A percentile compares a stretch with the other conserved stretches of the same genome.
Evolutionary conservation across 2,329 filamentous ascomycete species (phyloP).

Genomic region (Penicillium olsonii): DNA sequence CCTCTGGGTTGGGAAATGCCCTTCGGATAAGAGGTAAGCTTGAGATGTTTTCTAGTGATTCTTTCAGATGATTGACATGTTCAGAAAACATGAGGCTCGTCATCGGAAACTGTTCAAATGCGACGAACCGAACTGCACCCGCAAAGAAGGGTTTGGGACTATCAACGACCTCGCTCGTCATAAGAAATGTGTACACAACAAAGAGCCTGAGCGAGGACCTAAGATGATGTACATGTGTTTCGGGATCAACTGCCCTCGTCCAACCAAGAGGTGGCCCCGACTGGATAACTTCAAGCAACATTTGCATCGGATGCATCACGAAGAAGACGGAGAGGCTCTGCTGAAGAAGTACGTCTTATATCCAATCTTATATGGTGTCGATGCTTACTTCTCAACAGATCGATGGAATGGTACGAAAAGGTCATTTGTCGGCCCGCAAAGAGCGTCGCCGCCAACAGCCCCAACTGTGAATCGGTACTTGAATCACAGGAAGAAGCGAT

Average conservation of each 20-base stretch:
- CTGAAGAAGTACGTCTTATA: slow-evolving; percentile 48
- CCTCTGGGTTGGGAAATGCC: slow-evolving; percentile 40
- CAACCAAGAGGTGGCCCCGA: slow-evolving; percentile 73
- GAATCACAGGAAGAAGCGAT: slow-evolving; percentile 20
- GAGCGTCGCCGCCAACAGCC: slow-evolving; percentile 17
- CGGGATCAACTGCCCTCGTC: slow-evolving; percentile 57
- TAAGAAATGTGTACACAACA: slow-evolving; percentile 68
- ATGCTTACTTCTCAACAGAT: slow-evolving; percentile 15
- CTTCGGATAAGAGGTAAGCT: slow-evolving; percentile 43
- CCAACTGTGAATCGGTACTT: slow-evolving; percentile 14
- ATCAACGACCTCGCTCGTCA: slow-evolving; percentile 81
- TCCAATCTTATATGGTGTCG: neutral
- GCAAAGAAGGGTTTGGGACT: slow-evolving; percentile 72
- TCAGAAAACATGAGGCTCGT: slow-evolving; percentile 72
- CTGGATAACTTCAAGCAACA: slow-evolving; percentile 87
- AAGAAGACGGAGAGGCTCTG: slow-evolving; percentile 47
- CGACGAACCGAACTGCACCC: slow-evolving; percentile 56
- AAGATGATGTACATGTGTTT: slow-evolving; percentile 63
- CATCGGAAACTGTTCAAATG: slow-evolving; percentile 71
- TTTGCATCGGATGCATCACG: slow-evolving; percentile 66
- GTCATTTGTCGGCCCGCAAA: slow-evolving; percentile 20
- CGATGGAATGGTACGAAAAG: slow-evolving; percentile 38
- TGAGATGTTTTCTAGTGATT: neutral
- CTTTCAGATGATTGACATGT: slow-evolving; percentile 8
- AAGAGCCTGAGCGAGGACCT: slow-evolving; percentile 47